phyloP scores from a whole-genome alignment of 2,329 filamentous ascomycete genomes.

The Fusarium fracticaudum region DNA sequence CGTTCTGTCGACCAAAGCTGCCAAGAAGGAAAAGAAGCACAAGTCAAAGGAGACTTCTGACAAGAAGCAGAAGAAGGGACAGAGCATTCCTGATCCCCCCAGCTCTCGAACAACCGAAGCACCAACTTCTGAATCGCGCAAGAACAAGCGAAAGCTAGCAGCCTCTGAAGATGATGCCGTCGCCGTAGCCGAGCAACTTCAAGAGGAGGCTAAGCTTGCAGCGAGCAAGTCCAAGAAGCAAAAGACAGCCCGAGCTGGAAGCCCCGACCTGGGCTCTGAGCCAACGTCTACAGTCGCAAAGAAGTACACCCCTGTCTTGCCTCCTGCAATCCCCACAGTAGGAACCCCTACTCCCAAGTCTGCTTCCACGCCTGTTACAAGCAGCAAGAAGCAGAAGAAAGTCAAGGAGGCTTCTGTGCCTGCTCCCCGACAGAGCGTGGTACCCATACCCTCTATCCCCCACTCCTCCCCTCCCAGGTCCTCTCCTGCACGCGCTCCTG shows the following conservation, averaged over 20 bases:
- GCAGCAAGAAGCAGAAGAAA: slow-evolving; percentile 44
- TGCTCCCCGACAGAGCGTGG: slow-evolving; percentile 42
- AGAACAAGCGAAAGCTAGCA: slow-evolving; percentile 51
- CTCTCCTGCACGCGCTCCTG: slow-evolving; percentile 35
- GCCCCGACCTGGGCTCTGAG: slow-evolving; percentile 49
- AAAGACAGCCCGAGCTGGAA: slow-evolving; percentile 46
- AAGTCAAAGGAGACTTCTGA: slow-evolving; percentile 40
- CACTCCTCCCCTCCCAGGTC: slow-evolving; percentile 42
- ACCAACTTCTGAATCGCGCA: slow-evolving; percentile 42
- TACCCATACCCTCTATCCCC: slow-evolving; percentile 51
- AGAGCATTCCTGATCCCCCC: slow-evolving; percentile 4
- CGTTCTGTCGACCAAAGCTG: slow-evolving; percentile 34
- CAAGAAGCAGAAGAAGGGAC: slow-evolving; percentile 47
- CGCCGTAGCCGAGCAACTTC: slow-evolving; percentile 49
- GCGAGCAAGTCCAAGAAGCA: slow-evolving; percentile 56
- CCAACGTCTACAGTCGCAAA: slow-evolving; percentile 37
- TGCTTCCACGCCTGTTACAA: slow-evolving; percentile 34
- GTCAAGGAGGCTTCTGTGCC: slow-evolving; percentile 45
- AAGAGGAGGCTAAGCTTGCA: slow-evolving; percentile 46
- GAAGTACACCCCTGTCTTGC: slow-evolving; percentile 48
- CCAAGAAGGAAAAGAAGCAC: slow-evolving; percentile 49
- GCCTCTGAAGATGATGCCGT: slow-evolving; percentile 51
- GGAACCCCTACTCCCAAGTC: slow-evolving; percentile 39
- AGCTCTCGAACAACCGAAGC: slow-evolving; percentile 27
- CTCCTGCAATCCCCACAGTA: slow-evolving; percentile 45